Conservation (phyloP, 345 rosid species). For the Linum lewisii region DNA sequence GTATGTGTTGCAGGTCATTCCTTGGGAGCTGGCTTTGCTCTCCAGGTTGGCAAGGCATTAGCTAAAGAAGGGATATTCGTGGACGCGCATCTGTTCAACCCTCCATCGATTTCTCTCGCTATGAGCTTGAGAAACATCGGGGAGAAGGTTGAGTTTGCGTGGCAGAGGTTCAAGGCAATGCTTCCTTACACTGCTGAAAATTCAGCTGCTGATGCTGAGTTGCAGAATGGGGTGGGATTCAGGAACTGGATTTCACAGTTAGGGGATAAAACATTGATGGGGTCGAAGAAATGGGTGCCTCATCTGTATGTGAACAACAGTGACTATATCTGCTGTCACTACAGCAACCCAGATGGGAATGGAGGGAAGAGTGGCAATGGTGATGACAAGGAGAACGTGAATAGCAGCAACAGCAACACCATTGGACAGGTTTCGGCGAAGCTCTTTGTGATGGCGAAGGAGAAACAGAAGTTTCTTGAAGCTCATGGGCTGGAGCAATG, state of each 20-base stretch:
- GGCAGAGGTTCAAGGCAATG: conserved; percentile 74
- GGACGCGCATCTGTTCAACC: conserved; percentile 89
- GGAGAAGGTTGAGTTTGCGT: conserved; percentile 65
- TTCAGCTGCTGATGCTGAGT: not conserved
- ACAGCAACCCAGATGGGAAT: conserved; percentile 44
- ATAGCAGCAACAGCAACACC: conserved; percentile 6
- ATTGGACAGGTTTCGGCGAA: conserved; percentile 58
- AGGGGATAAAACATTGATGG: conserved; percentile 20
- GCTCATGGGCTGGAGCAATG: conserved; percentile 95
- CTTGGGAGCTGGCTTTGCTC: conserved; percentile 88
- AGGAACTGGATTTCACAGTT: conserved; percentile 17
- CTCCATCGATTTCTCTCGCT: conserved; percentile 81
- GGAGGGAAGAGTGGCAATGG: conserved; percentile 5
- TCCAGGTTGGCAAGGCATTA: conserved; percentile 91
- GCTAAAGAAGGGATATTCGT: conserved; percentile 73
- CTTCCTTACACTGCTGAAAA: conserved; percentile 38
- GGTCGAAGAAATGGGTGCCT: conserved; percentile 70
- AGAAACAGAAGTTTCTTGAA: conserved; percentile 86
- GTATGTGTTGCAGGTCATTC: conserved; percentile 92
- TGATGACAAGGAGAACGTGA: conserved; percentile 42
- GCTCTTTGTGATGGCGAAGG: conserved; percentile 84
- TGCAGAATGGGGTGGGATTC: conserved; percentile 6
- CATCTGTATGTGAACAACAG: conserved; percentile 85
- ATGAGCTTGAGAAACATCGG: conserved; percentile 87
- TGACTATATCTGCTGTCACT: conserved; percentile 80